These are phyloP conservation scores for Heliamphora pulchella DNA, from an alignment of 179 eudicot species.

Conservation along the genomic window DNA sequence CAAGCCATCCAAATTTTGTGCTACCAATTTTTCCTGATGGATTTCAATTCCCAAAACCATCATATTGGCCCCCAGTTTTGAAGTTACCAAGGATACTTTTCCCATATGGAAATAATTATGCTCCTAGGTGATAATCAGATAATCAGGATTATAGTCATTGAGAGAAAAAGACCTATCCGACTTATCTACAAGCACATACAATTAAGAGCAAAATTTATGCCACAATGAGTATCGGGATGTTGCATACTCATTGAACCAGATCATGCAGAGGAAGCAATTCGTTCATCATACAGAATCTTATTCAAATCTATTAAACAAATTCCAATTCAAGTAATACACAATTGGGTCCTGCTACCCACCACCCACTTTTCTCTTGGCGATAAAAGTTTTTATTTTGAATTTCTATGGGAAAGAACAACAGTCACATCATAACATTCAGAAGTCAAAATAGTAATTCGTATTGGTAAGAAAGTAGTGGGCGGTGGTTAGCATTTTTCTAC, in stretches of 20 bases:
- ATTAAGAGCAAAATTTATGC: background rate
- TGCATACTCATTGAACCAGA: background rate
- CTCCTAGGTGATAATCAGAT: background rate
- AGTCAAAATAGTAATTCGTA: too few species aligned
- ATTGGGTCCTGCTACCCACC: too few species aligned
- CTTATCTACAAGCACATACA: background rate
- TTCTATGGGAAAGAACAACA: too few species aligned
- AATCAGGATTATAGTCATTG: too few species aligned
- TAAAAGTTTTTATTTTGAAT: too few species aligned
- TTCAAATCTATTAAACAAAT: background rate
- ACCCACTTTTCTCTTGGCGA: too few species aligned
- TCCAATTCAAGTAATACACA: background rate
- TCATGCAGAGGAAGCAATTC: background rate
- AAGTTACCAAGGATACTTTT: background rate
- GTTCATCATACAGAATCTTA: background rate
- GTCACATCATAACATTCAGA: too few species aligned
- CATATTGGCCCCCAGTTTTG: background rate
- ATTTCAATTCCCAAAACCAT: background rate
- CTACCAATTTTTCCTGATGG: too few species aligned
- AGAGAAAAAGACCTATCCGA: background rate
- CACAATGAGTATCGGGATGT: background rate
- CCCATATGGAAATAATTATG: background rate
- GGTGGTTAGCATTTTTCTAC: too few species aligned
- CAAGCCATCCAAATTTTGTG: too few species aligned
- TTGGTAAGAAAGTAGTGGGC: too few species aligned